Conservation (phyloP, 2,329 filamentous ascomycete genomes). For the Penicillium aurantiogriseum region DNA sequence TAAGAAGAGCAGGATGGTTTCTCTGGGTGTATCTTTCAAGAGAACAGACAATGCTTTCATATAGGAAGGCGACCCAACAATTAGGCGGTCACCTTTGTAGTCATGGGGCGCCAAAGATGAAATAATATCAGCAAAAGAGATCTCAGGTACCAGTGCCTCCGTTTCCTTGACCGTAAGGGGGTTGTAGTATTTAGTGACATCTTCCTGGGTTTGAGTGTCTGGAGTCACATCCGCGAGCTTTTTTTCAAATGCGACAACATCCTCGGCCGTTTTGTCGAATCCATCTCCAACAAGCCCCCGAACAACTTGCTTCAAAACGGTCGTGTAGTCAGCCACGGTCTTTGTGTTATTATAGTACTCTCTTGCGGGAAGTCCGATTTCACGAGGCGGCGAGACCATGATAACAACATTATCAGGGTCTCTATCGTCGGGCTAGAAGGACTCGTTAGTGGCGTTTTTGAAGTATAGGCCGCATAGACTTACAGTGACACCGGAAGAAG, state of each 20-base stretch:
- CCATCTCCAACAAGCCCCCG: conserved; percentile 38
- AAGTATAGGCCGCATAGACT: conserved; percentile 10
- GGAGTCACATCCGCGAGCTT: conserved; percentile 60
- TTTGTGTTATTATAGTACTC: conserved; percentile 59
- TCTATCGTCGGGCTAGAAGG: conserved; percentile 49
- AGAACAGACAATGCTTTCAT: conserved; percentile 58
- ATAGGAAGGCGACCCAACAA: conserved; percentile 61
- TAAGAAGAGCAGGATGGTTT: conserved; percentile 62
- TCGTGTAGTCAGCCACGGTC: conserved; percentile 53
- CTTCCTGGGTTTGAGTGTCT: conserved; percentile 57
- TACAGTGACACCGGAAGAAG: conserved; percentile 35
- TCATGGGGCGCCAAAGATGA: conserved; percentile 52
- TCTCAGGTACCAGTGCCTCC: conserved; percentile 54
- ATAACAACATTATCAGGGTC: conserved; percentile 55
- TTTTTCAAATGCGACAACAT: conserved; percentile 59
- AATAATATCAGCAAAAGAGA: conserved; percentile 56
- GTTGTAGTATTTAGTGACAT: conserved; percentile 68
- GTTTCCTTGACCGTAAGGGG: conserved; percentile 59
- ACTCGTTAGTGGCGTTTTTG: neutral
- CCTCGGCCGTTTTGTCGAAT: conserved; percentile 32
- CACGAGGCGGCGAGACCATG: conserved; percentile 45
- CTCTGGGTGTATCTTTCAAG: conserved; percentile 53
- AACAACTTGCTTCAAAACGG: conserved; percentile 44
- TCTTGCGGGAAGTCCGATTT: conserved; percentile 61
- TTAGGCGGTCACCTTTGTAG: conserved; percentile 54